phyloP scores from a whole-genome alignment of 805 yeast genomes.

The Cyberlindnera meyerae region DNA sequence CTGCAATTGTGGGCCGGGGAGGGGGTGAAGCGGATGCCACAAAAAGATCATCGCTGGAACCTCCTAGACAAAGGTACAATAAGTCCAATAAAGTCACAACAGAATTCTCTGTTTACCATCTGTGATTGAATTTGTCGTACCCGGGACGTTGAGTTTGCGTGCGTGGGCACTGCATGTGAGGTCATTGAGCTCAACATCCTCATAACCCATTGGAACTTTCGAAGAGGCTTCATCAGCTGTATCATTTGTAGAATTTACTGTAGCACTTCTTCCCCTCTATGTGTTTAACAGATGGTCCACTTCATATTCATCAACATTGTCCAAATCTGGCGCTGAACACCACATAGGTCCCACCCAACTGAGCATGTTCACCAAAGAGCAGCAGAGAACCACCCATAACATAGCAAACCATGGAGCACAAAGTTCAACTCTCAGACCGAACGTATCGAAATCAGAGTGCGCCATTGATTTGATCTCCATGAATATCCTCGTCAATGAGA shows the following conservation, averaged over 20 bases:
- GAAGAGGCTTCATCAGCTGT: constrained; percentile 1
- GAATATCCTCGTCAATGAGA: constrained; percentile 28
- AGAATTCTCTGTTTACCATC: too few species aligned
- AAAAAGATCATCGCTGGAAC: too few species aligned
- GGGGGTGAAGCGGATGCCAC: too few species aligned
- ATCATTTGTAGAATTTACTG: background rate
- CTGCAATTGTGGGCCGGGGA: too few species aligned
- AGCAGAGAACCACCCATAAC: constrained; percentile 34
- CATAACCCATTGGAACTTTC: background rate
- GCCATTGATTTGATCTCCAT: constrained; percentile 17
- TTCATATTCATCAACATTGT: constrained; percentile 7
- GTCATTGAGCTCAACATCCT: background rate
- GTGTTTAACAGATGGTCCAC: background rate
- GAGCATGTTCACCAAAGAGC: constrained; percentile 16
- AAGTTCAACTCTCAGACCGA: constrained; percentile 40
- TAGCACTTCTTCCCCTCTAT: background rate
- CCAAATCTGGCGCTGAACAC: constrained; percentile 46
- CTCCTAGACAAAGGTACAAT: too few species aligned
- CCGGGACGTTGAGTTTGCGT: too few species aligned
- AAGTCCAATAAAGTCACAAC: too few species aligned
- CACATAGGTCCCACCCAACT: constrained; percentile 42
- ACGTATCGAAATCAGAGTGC: constrained; percentile 33
- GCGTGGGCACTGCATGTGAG: too few species aligned
- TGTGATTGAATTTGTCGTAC: too few species aligned
- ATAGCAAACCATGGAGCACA: constrained; percentile 40